Evolutionary conservation across 371 early-diverging fungal genomes (phyloP), one percentile per base, ranked within the genome.

Genomic region (Syncephalastrum contaminatum): DNA sequence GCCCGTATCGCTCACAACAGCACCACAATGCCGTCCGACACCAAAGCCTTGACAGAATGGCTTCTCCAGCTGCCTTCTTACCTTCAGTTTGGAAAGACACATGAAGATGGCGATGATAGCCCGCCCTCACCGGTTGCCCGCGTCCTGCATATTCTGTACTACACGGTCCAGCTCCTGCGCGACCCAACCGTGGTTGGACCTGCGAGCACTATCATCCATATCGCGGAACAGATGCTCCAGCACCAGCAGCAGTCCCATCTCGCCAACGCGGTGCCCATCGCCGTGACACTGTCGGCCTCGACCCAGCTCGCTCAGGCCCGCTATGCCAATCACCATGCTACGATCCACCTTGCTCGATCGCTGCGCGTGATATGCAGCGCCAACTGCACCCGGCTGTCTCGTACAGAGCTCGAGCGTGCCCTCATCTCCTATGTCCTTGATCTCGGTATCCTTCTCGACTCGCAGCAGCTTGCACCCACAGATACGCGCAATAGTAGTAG

Each of bases 171-270:
- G 20, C 66, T 75, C 20, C 19, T 43, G 50, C 36, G 36, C 36
- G 36, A 30, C 36, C 36, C 36, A 30, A 30, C 36, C 36, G 36
- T 30, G 36, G 36, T 15, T 25, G 12, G 16, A 50, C 70, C 77
- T 3, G 69, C 70, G 12, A 70, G 64, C 25, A 72, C 68, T 2
- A 67, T 77, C 7, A 53, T 73, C 15, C 67, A 70, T 50, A 69
- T 77, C 19, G 72, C 75, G 10, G 73, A 68, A 40, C 71, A 74
- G 56, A 70, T 77, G 67, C 12, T 68, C 16, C 59, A 60, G 3
- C 41, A 56, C 10, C 47, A 61, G n/a, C 64, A 65, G 27, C 39
- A 49, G 13, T 55, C 49, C 16, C 66, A 62, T 48, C 50, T 72
- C 8, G 58, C 57, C 56, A 73, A 72, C 42, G 18, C 59, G 1